phyloP scores from a whole-genome alignment of 208 protist species.

The Trypanosoma lewisi region DNA sequence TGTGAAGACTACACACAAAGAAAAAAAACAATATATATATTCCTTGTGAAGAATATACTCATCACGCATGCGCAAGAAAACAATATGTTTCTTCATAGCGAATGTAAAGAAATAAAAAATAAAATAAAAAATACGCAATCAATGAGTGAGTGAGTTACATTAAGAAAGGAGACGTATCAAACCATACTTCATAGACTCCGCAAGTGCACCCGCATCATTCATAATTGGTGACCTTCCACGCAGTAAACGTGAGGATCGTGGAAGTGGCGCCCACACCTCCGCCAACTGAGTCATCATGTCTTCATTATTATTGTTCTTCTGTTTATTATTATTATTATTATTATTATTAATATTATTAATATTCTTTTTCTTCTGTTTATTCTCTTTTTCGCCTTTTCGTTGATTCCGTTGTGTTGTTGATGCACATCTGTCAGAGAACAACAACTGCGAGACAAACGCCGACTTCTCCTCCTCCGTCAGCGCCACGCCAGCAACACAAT shows the following conservation, averaged over 20 bases:
- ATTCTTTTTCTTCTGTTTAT: too few species aligned
- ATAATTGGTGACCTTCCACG: background rate
- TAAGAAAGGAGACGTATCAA: slow-evolving; percentile 6
- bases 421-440: too few species aligned
- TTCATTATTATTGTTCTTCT: background rate
- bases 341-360: background rate
- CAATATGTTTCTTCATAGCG: background rate
- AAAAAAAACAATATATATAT: background rate
- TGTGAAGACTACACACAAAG: background rate
- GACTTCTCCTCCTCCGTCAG: slow-evolving; percentile 6
- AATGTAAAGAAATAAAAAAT: slow-evolving; percentile 13
- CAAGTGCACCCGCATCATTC: slow-evolving; percentile 4
- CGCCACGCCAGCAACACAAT: slow-evolving; percentile 3
- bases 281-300: background rate
- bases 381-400: too few species aligned
- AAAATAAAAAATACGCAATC: slow-evolving; percentile 3
- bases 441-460: slow-evolving; percentile 5
- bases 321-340: background rate
- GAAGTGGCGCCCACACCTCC: slow-evolving; percentile 20
- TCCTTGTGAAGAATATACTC: background rate
- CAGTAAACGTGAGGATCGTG: slow-evolving; percentile 9
- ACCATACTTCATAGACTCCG: slow-evolving; percentile 24
- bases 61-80: background rate
- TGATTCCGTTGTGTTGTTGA: too few species aligned
- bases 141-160: background rate